phyloP scores from a whole-genome alignment of 345 rosid genomes.

The Passiflora organensis region DNA sequence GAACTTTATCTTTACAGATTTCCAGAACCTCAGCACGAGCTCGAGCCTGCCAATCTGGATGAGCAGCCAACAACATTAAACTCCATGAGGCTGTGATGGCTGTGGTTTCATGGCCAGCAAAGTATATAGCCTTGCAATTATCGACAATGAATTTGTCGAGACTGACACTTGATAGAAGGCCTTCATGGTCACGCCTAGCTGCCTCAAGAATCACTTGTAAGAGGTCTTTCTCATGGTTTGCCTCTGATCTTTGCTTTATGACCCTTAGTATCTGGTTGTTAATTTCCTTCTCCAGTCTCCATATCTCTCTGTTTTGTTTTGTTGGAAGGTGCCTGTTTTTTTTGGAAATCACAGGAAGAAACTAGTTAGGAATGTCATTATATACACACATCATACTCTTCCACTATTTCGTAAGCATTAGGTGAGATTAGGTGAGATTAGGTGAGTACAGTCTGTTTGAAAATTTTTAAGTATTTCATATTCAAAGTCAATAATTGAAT shows the following conservation, averaged over 20 bases:
- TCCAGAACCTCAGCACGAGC: constrained; percentile 15
- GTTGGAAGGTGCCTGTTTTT: constrained; percentile 13
- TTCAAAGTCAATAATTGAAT: no score
- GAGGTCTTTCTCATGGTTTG: constrained; percentile 18
- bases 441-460: no score
- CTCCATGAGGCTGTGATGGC: constrained; percentile 16
- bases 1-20: constrained; percentile 19
- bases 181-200: constrained; percentile 3
- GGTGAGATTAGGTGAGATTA: no score
- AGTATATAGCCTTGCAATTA: constrained; percentile 32
- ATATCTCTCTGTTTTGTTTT: constrained; percentile 15
- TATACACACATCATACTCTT: no score
- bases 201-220: constrained; percentile 22
- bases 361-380: neutral
- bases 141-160: constrained; percentile 20
- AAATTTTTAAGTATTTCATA: no score
- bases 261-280: constrained; percentile 13
- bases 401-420: no score
- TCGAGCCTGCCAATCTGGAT: constrained; percentile 24
- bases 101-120: constrained; percentile 29
- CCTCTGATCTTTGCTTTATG: constrained; percentile 17
- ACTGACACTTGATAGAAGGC: neutral
- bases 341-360: neutral
- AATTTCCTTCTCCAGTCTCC: constrained; percentile 27
- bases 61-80: constrained; percentile 27